Evolutionary conservation across 2,329 filamentous ascomycete genomes (phyloP).

Genomic region (Gnomoniopsis sp.): DNA sequence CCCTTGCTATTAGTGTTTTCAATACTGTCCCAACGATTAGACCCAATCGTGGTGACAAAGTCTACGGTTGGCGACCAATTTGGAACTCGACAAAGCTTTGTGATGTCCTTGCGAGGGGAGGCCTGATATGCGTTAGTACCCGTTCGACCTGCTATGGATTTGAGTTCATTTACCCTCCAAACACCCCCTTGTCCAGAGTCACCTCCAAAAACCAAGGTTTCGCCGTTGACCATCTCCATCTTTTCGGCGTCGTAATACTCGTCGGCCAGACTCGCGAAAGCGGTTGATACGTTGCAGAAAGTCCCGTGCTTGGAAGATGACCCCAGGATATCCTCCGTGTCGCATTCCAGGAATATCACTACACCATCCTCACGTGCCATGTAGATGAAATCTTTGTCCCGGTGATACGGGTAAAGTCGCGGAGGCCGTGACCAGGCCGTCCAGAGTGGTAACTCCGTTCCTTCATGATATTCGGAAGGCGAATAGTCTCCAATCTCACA

Average conservation of each 20-base stretch:
- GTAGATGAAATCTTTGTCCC: slow-evolving; percentile 74
- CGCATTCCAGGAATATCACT: slow-evolving; percentile 69
- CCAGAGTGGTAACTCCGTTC: slow-evolving; percentile 60
- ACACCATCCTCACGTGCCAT: slow-evolving; percentile 84
- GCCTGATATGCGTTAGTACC: slow-evolving; percentile 34
- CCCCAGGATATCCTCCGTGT: slow-evolving; percentile 51
- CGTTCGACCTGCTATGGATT: neutral
- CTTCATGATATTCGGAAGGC: slow-evolving; percentile 45
- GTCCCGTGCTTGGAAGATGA: slow-evolving; percentile 58
- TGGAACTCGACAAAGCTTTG: slow-evolving; percentile 57
- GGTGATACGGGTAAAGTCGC: slow-evolving; percentile 59
- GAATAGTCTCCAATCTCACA: slow-evolving; percentile 39
- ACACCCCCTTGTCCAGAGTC: slow-evolving; percentile 74
- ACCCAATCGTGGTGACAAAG: slow-evolving; percentile 43
- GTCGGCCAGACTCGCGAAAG: slow-evolving; percentile 74
- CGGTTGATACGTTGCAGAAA: slow-evolving; percentile 74
- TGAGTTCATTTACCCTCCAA: slow-evolving; percentile 56
- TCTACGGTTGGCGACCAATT: slow-evolving; percentile 63
- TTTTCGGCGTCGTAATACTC: slow-evolving; percentile 35
- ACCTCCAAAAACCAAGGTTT: slow-evolving; percentile 78
- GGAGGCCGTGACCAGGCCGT: slow-evolving; percentile 79
- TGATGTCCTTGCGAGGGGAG: slow-evolving; percentile 50
- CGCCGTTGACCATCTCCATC: slow-evolving; percentile 39
- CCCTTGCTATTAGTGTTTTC: slow-evolving; percentile 17
- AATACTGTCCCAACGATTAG: slow-evolving; percentile 26